Evolutionary conservation across 768 basidiomycete species (phyloP).

Genomic region (Tephrocybe sp.): DNA sequence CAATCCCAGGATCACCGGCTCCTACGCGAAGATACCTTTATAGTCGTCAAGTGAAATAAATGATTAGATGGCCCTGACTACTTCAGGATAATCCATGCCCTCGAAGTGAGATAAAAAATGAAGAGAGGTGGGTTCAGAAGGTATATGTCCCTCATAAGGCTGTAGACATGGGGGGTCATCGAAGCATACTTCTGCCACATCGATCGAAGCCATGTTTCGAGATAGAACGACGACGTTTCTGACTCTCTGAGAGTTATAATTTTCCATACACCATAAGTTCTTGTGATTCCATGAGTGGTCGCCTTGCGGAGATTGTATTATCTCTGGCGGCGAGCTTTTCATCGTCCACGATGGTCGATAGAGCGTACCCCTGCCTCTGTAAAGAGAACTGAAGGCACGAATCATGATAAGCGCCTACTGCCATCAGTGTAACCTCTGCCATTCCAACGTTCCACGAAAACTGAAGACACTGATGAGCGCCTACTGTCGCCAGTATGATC

Average conservation of each 20-base stretch:
- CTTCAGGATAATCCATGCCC: conserved; percentile 14
- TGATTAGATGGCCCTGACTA: too few relatives aligned
- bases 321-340: neutral
- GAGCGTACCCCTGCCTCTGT: neutral
- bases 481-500: too few relatives aligned
- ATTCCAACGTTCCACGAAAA: too few relatives aligned
- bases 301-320: neutral
- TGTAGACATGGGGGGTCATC: conserved; percentile 3
- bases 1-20: too few relatives aligned
- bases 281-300: neutral
- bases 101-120: conserved; percentile 6
- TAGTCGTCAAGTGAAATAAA: too few relatives aligned
- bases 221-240: neutral
- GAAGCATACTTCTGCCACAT: conserved; percentile 13
- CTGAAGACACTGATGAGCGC: too few relatives aligned
- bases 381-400: neutral
- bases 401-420: too few relatives aligned
- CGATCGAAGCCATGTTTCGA: conserved; percentile 1
- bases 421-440: too few relatives aligned
- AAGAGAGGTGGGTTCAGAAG: conserved; percentile 11
- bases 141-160: conserved; percentile 12
- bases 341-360: neutral
- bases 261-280: conserved; percentile 12
- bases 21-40: too few relatives aligned
- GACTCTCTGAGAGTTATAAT: conserved; percentile 10